Conservation (phyloP, 2,329 filamentous ascomycete genomes). For the Dothideomycetes sp. region DNA sequence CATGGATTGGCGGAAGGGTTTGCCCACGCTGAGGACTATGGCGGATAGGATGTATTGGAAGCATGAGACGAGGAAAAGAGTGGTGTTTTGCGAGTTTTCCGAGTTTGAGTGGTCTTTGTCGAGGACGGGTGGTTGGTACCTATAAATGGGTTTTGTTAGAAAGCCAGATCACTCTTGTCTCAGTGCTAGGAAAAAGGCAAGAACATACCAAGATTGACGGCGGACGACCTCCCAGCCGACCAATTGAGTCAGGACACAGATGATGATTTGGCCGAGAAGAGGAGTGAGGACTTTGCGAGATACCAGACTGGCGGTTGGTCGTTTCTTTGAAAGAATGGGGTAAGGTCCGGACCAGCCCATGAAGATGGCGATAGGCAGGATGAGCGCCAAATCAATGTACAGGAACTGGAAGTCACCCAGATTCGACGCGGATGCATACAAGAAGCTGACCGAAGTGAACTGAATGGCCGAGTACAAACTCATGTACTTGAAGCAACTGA, state of each 20-base stretch:
- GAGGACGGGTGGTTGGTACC: constrained; percentile 71
- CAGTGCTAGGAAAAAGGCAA: neutral
- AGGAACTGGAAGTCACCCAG: constrained; percentile 97
- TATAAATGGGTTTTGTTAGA: constrained; percentile 21
- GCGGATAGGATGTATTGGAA: constrained; percentile 93
- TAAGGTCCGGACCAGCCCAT: constrained; percentile 96
- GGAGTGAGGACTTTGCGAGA: constrained; percentile 86
- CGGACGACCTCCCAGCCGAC: constrained; percentile 66
- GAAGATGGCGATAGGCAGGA: constrained; percentile 92
- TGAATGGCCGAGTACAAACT: constrained; percentile 98
- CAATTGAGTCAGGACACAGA: constrained; percentile 71
- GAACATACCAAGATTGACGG: constrained; percentile 64
- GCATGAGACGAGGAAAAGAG: constrained; percentile 79
- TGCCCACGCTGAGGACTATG: constrained; percentile 81
- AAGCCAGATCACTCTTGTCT: neutral
- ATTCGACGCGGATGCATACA: constrained; percentile 89
- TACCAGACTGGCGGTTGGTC: constrained; percentile 85
- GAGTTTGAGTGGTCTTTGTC: constrained; percentile 74
- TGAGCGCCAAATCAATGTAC: constrained; percentile 87
- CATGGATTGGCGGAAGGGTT: constrained; percentile 77
- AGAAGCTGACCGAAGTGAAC: constrained; percentile 92
- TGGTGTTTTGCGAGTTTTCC: constrained; percentile 87
- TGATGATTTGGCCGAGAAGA: constrained; percentile 74
- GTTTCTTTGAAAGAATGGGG: constrained; percentile 66
- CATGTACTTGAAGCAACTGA: constrained; percentile 99